A percentile compares a stretch with the other conserved stretches of the same genome.
phyloP scores from a whole-genome alignment of 176 grass and related monocot genomes.

The Paspalum vaginatum region DNA sequence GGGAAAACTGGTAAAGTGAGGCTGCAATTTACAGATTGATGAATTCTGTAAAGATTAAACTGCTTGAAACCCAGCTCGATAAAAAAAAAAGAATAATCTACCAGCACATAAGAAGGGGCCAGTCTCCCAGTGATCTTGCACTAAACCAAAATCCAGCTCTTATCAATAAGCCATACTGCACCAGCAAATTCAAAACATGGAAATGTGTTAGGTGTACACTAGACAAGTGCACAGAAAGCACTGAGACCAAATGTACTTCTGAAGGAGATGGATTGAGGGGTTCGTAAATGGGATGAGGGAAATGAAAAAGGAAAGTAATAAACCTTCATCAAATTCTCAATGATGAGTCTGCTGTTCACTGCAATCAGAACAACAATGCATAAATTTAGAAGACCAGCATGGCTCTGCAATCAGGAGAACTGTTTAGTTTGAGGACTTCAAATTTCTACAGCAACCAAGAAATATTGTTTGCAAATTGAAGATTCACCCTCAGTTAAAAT shows the following conservation, averaged over 20 bases:
- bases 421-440: conserved; percentile 22
- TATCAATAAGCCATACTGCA: conserved; percentile 95
- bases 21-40: conserved; percentile 64
- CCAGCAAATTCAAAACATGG: conserved; percentile 34
- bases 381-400: conserved; percentile 98
- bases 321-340: conserved; percentile 99
- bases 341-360: conserved; percentile 95
- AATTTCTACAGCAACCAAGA: neutral
- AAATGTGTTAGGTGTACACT: conserved; percentile 15
- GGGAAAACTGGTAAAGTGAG: conserved; percentile 79
- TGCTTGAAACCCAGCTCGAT: conserved; percentile 28
- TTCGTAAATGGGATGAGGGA: neutral
- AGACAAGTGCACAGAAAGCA: conserved; percentile 17
- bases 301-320: conserved; percentile 25
- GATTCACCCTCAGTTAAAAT: conserved; percentile 3
- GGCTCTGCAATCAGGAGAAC: conserved; percentile 68
- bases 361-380: conserved; percentile 96
- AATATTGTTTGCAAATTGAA: conserved; percentile 14
- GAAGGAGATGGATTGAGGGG: conserved; percentile 11
- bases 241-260: conserved; percentile 17
- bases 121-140: conserved; percentile 76
- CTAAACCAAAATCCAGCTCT: conserved; percentile 99
- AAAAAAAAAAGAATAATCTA: conserved; percentile 35
- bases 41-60: conserved; percentile 22
- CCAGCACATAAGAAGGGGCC: conserved; percentile 99